phyloP scores from a whole-genome alignment of 441 rosid species.

The Geranium incanum region DNA sequence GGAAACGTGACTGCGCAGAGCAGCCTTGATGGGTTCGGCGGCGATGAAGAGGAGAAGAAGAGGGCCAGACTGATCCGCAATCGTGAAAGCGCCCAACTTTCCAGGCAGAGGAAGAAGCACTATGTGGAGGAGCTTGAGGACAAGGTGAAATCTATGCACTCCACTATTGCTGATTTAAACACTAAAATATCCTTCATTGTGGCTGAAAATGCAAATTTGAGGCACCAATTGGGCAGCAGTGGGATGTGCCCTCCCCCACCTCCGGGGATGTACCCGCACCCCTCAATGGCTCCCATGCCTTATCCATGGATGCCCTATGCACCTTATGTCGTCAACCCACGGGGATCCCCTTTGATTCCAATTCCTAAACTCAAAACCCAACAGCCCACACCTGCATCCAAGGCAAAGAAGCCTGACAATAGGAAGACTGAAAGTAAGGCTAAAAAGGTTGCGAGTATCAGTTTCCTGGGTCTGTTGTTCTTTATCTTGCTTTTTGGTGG shows the following conservation, averaged over 20 bases:
- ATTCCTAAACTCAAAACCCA: slow-evolving; percentile 82
- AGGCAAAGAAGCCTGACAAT: slow-evolving; percentile 49
- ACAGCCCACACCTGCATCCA: slow-evolving; percentile 34
- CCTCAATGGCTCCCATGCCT: slow-evolving; percentile 44
- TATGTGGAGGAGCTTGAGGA: slow-evolving; percentile 97
- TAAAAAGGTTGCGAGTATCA: slow-evolving; percentile 89
- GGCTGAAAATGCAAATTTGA: slow-evolving; percentile 70
- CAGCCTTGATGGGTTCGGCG: slow-evolving; percentile 23
- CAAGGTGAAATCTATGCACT: slow-evolving; percentile 71
- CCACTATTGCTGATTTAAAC: slow-evolving; percentile 68
- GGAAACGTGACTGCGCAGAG: slow-evolving; percentile 21
- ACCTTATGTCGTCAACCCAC: slow-evolving; percentile 69
- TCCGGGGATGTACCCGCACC: slow-evolving; percentile 44
- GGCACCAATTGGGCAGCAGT: slow-evolving; percentile 59
- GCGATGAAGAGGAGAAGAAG: slow-evolving; percentile 53
- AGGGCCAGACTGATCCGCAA: slow-evolving; percentile 74
- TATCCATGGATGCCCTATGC: slow-evolving; percentile 83
- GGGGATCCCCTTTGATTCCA: slow-evolving; percentile 83
- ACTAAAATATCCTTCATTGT: slow-evolving; percentile 56
- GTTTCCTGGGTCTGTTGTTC: slow-evolving; percentile 71
- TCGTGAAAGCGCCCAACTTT: slow-evolving; percentile 93
- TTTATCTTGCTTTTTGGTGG: slow-evolving; percentile 76
- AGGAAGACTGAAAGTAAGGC: slow-evolving; percentile 49
- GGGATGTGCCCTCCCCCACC: slow-evolving; percentile 36
- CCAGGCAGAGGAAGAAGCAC: slow-evolving; percentile 91